Conservation (phyloP, 2,329 filamentous ascomycete genomes). For the Cercospora canescens region DNA sequence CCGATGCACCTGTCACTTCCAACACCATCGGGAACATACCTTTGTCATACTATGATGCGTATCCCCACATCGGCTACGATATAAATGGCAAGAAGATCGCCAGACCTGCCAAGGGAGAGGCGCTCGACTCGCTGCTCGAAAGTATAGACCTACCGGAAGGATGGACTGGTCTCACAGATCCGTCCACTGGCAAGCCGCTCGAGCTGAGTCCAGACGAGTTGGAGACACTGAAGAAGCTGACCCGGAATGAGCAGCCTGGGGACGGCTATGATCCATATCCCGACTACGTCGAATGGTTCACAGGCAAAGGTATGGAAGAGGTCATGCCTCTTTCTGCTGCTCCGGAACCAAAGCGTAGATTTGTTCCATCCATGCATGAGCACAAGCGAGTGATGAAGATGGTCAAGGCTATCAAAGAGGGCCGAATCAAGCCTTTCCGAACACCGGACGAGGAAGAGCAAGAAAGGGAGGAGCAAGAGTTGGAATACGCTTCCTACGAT, state of each 20-base stretch:
- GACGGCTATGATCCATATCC: constrained; percentile 93
- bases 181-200: constrained; percentile 87
- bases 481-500: constrained; percentile 75
- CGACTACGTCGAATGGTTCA: constrained; percentile 92
- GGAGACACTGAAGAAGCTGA: constrained; percentile 82
- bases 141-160: constrained; percentile 96
- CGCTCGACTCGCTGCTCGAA: constrained; percentile 87
- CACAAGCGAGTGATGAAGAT: constrained; percentile 96
- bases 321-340: constrained; percentile 93
- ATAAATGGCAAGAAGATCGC: constrained; percentile 99
- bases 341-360: constrained; percentile 92
- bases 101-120: constrained; percentile 90
- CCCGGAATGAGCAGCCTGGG: constrained; percentile 82
- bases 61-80: constrained; percentile 97
- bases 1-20: constrained; percentile 71
- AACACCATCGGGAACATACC: constrained; percentile 98
- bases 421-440: constrained; percentile 88
- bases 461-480: constrained; percentile 63
- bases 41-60: constrained; percentile 92
- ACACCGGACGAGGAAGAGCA: constrained; percentile 64
- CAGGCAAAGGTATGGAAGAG: constrained; percentile 76
- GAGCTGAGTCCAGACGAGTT: constrained; percentile 85
- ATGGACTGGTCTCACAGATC: constrained; percentile 95
- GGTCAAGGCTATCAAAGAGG: constrained; percentile 91
- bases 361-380: constrained; percentile 95